Evolutionary conservation across 192 early-diverging fungal genomes (phyloP).

Genomic region (Coemansia sp.): DNA sequence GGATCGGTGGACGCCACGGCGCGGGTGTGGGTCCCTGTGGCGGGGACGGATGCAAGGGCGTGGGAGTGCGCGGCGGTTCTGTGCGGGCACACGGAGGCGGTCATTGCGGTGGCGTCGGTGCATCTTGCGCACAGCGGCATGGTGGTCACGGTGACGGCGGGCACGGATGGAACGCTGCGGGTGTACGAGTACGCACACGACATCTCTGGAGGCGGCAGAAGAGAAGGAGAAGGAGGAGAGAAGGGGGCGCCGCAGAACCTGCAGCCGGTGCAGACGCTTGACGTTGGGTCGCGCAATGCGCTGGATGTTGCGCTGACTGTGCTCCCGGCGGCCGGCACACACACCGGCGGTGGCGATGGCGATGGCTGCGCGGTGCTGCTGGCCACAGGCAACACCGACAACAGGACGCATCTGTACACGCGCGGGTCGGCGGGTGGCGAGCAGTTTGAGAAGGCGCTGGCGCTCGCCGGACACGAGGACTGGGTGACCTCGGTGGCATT

Average conservation of each 20-base stretch:
- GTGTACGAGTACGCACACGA: slow-evolving; percentile 14
- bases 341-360: slow-evolving; percentile 15
- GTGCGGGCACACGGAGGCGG: slow-evolving; percentile 63
- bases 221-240: slow-evolving; percentile 19
- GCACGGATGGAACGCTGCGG: slow-evolving; percentile 30
- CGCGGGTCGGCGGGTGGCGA: slow-evolving; percentile 26
- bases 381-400: slow-evolving; percentile 83
- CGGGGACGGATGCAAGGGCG: slow-evolving; percentile 1
- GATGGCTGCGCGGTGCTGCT: slow-evolving; percentile 56
- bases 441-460: slow-evolving; percentile 63
- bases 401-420: slow-evolving; percentile 69
- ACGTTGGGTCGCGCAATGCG: slow-evolving; percentile 65
- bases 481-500: slow-evolving; percentile 88
- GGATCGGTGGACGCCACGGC: slow-evolving; percentile 79
- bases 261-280: slow-evolving; percentile 69
- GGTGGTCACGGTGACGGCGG: slow-evolving; percentile 18
- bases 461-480: slow-evolving; percentile 86
- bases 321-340: slow-evolving; percentile 50
- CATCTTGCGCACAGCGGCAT: slow-evolving; percentile 1
- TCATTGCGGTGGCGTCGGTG: slow-evolving; percentile 62
- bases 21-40: slow-evolving; percentile 65
- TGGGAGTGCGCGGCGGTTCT: slow-evolving; percentile 71
- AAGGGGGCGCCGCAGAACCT: slow-evolving; percentile 18
- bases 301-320: slow-evolving; percentile 67
- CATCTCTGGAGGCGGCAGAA: background rate